These are phyloP conservation scores for Narthecium ossifragum DNA, from an alignment of 106 monocot genomes.

Conservation along the genomic window DNA sequence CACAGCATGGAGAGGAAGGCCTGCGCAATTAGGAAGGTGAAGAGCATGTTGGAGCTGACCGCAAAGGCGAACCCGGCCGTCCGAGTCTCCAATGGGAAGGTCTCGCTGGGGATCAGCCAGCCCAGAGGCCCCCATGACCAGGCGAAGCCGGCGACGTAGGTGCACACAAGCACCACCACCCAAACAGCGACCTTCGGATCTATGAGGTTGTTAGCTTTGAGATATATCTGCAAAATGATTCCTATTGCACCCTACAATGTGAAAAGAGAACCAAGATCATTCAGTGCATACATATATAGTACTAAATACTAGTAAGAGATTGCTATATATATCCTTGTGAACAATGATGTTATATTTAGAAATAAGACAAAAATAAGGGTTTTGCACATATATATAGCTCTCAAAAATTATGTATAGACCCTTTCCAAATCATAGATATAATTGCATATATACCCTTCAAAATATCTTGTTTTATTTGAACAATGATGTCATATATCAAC, in stretches of 20 bases:
- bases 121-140: conserved; percentile 51
- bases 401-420: no score
- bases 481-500: no score
- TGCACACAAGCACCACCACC: conserved; percentile 29
- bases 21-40: conserved; percentile 30
- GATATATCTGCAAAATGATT: not conserved
- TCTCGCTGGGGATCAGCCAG: conserved; percentile 48
- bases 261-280: not conserved
- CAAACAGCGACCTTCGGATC: not conserved
- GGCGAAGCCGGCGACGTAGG: conserved; percentile 25
- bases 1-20: conserved; percentile 34
- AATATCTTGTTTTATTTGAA: no score
- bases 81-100: conserved; percentile 41
- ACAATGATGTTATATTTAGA: no score
- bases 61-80: conserved; percentile 34
- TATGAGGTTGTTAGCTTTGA: not conserved
- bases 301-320: no score
- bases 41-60: conserved; percentile 37
- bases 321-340: no score
- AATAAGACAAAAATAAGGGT: no score
- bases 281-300: no score
- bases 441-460: no score
- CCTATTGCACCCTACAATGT: conserved; percentile 4
- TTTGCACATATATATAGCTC: no score
- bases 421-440: no score